phyloP scores from a whole-genome alignment of 768 basidiomycete genomes.

The Lentinula boryana region DNA sequence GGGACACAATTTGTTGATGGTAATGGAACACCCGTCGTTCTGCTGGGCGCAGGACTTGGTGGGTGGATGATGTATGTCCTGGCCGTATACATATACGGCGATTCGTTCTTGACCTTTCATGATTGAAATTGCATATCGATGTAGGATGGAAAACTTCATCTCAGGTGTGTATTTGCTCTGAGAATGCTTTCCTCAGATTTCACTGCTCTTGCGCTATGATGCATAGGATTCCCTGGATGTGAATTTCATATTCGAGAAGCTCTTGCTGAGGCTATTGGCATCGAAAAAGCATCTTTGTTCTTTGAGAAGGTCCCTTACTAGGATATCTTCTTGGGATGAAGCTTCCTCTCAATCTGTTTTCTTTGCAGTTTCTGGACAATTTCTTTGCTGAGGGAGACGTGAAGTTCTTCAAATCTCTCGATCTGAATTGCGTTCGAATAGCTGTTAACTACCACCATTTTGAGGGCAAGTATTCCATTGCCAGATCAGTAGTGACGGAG shows the following conservation, averaged over 20 bases:
- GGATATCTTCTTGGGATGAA: not conserved
- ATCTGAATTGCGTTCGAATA: constrained; percentile 52
- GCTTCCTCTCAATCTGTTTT: too few relatives aligned
- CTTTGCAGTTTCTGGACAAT: constrained; percentile 48
- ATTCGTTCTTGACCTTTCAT: too few relatives aligned
- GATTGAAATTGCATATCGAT: too few relatives aligned
- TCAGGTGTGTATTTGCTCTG: constrained; percentile 20
- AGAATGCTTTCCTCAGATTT: not conserved
- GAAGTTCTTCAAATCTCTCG: constrained; percentile 47
- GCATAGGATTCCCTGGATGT: constrained; percentile 47
- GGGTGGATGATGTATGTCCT: constrained; percentile 69
- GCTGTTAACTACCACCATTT: constrained; percentile 50
- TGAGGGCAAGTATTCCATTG: constrained; percentile 20
- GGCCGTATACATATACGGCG: not conserved
- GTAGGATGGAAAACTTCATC: constrained; percentile 49
- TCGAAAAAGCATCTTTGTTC: constrained; percentile 46
- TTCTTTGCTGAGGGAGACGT: constrained; percentile 57
- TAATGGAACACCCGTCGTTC: constrained; percentile 47
- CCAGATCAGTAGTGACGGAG: not conserved
- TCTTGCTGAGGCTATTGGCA: constrained; percentile 44
- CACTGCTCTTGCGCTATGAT: not conserved
- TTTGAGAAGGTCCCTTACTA: constrained; percentile 46
- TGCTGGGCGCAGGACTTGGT: constrained; percentile 69
- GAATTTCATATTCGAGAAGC: constrained; percentile 53
- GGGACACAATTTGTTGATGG: constrained; percentile 9